Percentiles rank a stretch among this genome's conserved stretches.
Conservation (phyloP, 2,329 filamentous ascomycete genomes). For the Cercospora berteroae region DNA sequence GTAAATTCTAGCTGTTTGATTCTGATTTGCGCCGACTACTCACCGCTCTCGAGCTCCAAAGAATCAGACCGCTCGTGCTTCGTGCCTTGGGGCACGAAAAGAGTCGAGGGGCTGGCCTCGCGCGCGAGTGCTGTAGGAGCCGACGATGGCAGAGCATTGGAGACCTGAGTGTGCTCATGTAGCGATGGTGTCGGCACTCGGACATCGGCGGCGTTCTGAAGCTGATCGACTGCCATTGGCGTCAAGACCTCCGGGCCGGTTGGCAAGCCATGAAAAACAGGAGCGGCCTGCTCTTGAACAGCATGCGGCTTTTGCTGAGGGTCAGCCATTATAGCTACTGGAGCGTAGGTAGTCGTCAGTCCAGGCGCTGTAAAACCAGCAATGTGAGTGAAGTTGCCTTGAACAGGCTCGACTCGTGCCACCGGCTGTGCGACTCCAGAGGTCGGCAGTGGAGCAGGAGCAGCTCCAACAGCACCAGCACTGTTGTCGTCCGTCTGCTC, state of each 20-base stretch:
- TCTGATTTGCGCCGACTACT: not conserved
- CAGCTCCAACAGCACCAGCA: not conserved
- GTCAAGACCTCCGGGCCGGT: not conserved
- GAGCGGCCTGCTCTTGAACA: not conserved
- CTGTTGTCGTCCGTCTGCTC: not conserved
- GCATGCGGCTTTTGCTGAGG: not conserved
- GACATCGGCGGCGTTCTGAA: not conserved
- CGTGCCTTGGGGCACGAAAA: not conserved
- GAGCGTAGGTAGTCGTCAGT: not conserved
- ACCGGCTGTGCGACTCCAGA: not conserved
- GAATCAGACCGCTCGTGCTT: not conserved
- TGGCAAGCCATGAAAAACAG: not conserved
- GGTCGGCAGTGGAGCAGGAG: not conserved
- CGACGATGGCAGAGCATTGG: not conserved
- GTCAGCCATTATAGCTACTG: not conserved
- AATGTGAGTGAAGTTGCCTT: not conserved
- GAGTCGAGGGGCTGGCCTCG: not conserved
- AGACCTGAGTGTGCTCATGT: not conserved
- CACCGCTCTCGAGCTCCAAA: not conserved
- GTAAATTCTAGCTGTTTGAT: not conserved
- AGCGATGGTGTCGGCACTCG: not conserved
- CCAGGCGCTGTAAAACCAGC: not conserved
- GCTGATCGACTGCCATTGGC: not conserved
- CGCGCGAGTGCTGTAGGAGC: not conserved
- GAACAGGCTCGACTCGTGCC: not conserved